Base-by-base conservation (phyloP, 495 filamentous ascomycete genomes). In the Ramalina intermedia region DNA sequence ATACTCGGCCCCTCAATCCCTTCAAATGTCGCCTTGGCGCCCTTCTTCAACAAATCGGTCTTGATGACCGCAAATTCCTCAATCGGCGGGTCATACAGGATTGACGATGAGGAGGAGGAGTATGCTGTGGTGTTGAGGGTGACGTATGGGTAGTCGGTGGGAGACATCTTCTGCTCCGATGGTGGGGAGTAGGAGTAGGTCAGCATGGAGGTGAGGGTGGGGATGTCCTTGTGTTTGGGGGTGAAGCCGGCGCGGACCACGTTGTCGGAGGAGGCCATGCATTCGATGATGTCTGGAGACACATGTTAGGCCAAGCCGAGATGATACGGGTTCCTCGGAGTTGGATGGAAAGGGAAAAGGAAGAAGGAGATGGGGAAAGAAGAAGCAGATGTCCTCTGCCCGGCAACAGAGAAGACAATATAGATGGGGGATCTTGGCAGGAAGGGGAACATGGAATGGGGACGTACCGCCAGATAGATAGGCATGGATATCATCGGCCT, bases 251-350 rank as follows among this genome's bases (percentile, higher is more conserved):
- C 91, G 29, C 91, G 89, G 18, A 98, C 89, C 6, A 98, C 91
- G 54, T 98, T 98, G 69, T 98, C 91, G 33, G 85, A 93, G 18
- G 86, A 83, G 1, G 91, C 91, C 91, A 98, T 98, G 72, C 91
- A 96, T 67, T 98, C 91, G 56, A 98, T 87, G 57, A 98, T 94
- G 51, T 98, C 91, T 61, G 47, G 16, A 13, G 3, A 23, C 8
- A 23, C 5, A 41, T 18, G 39, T 7, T 18, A 23, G 39, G 14
- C 7, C 17, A 21, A n/a, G n/a, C n/a, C n/a, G n/a, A 18, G 39
- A 7, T n/a, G 0, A 1, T 1, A 18, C 7, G 0, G 24, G 26
- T 24, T 26, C 1, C 11, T 4, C 24, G 8, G 45, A 14, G 0
- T 37, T 13, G 5, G 20, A 5, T 24, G 17, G 20, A 37, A 0